Evolutionary conservation across 768 basidiomycete genomes (phyloP).

Genomic region (Phlebiopsis flavidoalba): DNA sequence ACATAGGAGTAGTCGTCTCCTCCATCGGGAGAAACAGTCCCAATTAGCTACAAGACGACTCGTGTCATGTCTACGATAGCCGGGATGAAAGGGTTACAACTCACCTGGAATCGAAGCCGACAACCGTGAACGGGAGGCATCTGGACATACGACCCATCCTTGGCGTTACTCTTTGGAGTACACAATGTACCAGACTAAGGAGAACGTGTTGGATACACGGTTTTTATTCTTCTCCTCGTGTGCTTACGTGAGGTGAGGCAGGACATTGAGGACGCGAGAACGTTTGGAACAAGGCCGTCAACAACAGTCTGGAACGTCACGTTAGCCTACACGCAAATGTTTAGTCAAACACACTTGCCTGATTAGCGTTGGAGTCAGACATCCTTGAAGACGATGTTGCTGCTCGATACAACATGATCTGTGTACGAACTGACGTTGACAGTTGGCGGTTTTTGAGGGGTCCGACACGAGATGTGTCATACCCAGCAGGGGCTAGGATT

Average conservation of each 20-base stretch:
- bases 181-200: slow-evolving; percentile 15
- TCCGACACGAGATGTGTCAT: slow-evolving; percentile 13
- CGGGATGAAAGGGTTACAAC: not conserved
- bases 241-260: slow-evolving; percentile 6
- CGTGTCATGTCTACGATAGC: too few relatives aligned
- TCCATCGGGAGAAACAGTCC: not conserved
- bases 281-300: slow-evolving; percentile 9
- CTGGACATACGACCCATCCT: slow-evolving; percentile 12
- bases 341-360: not conserved
- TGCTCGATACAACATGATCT: slow-evolving; percentile 10
- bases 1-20: not conserved
- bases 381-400: slow-evolving; percentile 11
- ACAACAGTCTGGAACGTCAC: too few relatives aligned
- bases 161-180: slow-evolving; percentile 12
- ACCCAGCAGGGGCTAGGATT: not conserved
- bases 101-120: slow-evolving; percentile 15
- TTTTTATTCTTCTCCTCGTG: slow-evolving; percentile 5
- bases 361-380: slow-evolving; percentile 9
- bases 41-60: not conserved
- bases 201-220: slow-evolving; percentile 7
- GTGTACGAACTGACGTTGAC: slow-evolving; percentile 7
- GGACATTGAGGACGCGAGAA: not conserved
- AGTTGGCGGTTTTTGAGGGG: slow-evolving; percentile 12
- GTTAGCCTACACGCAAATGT: too few relatives aligned
- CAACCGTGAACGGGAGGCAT: slow-evolving; percentile 12